Evolutionary conservation across 1,139 yeast genomes (phyloP), one percentile per base, ranked within the genome.

Genomic region (Sugiyamaella pinicola): DNA sequence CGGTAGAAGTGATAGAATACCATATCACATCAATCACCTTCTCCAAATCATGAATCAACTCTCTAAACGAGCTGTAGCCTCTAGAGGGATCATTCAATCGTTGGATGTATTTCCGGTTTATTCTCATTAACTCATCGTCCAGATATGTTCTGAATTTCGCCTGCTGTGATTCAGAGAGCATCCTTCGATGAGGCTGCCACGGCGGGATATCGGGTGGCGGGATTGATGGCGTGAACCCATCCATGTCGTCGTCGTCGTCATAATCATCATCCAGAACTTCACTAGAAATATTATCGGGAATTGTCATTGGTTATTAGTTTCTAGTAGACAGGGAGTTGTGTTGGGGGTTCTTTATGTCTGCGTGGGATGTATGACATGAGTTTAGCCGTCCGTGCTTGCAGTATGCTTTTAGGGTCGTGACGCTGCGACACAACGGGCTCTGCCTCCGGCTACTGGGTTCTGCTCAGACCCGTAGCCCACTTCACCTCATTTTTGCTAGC

Each of bases 61-160:
- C 73, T 4, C 60, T 61, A 45, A 83, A 66, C 1, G 74, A 62
- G 35, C 70, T 68, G 44, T 72, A 72, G 8, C 53, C 76, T 35
- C 55, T 53, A 13, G 54, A 28, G 8, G 54, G 18, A 9, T 54
- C 60, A 2, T 83, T 77, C 55, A 84, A 75, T 48, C 82, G 75
- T 64, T 84, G 86, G 28, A 88, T 82, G 62, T 80, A 86, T 57
- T 73, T 76, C 45, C 95, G 72, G 60, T 85, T 90, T 2, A 87
- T 74, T 18, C 71, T 69, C 58, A 84, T 70, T 33, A 86, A 68
- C 55, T 77, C 71, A 4, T 75, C 79, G 63, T 88, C 96, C 12
- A 85, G 67, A 61, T 82, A 85, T 41, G 77, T 76, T 41, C 83
- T 70, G 51, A 87, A 73, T 59, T 78, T 78, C 54, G 85, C 80